Evolutionary conservation across 2,329 filamentous ascomycete species (phyloP), one percentile per base, ranked within the genome.

Genomic region (Cladosporium sp.): DNA sequence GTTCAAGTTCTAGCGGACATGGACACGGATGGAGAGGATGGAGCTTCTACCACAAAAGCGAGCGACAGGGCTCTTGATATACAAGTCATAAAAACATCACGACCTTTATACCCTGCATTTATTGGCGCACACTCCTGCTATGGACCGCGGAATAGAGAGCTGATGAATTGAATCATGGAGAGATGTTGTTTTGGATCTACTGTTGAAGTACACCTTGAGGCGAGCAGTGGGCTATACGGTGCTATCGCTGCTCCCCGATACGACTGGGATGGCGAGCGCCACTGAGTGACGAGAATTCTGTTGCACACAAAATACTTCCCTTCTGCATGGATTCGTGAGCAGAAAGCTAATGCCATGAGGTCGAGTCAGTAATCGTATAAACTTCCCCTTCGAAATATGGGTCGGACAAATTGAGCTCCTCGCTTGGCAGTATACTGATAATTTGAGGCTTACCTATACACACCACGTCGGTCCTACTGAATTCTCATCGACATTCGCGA

Each of bases 51-150:
- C 5, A 37, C 31, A 46, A 63, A 63, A 63, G 46, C 31, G 50
- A 53, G 44, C 18, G 23, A 62, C 5, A 44, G 50, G 50, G 50
- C 16, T 46, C 50, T 56, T 63, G 61, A 63, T 55, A 55, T 63
- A 63, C 50, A 63, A 63, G 56, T 12, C 12, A 63, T 56, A 63
- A 63, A 63, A 62, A 52, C 40, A 59, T 18, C 23, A 46, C 23
- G 37, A 46, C 35, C 46, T 58, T n/a, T 23, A 31, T 55, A 33
- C 5, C 18, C 29, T n/a, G 52, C 7, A 55, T 2, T 4, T 5
- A 7, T 21, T 46, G 21, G n/a, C n/a, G n/a, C n/a, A 46, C n/a
- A n/a, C 3, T 46, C n/a, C 40, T 23, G n/a, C n/a, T 46, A 8
- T 2, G 40, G 40, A 21, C 12, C 8, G 12, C 18, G 35, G 37